phyloP scores from a whole-genome alignment of 2,329 filamentous ascomycete genomes.

The Sporothrix humicola region DNA sequence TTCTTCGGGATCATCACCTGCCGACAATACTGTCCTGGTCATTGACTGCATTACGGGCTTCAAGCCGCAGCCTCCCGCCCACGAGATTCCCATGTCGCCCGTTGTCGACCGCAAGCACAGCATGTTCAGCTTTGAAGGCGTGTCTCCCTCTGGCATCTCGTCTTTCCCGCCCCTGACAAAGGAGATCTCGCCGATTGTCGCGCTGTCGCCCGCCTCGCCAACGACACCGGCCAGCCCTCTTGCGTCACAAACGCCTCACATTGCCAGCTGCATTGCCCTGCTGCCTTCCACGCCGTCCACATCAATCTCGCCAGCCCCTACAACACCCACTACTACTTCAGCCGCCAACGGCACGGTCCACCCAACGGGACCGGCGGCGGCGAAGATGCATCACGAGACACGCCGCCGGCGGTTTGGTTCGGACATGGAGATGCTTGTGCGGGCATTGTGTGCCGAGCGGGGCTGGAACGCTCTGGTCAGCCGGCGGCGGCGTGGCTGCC shows the following conservation, averaged over 20 bases:
- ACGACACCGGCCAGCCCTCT: not conserved
- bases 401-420: constrained; percentile 64
- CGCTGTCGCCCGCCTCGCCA: constrained; percentile 22
- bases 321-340: not conserved
- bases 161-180: constrained; percentile 37
- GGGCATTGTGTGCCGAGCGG: constrained; percentile 74
- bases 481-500: constrained; percentile 68
- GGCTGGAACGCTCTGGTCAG: constrained; percentile 77
- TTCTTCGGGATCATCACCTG: not conserved
- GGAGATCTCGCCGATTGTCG: constrained; percentile 37
- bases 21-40: constrained; percentile 55
- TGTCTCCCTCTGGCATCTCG: constrained; percentile 19
- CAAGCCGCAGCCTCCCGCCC: constrained; percentile 49
- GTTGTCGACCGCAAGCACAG: constrained; percentile 47
- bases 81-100: constrained; percentile 58
- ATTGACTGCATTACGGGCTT: constrained; percentile 68
- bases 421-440: constrained; percentile 71
- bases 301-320: not conserved
- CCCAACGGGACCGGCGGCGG: constrained; percentile 40
- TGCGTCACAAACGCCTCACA: not conserved
- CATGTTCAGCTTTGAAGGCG: constrained; percentile 39
- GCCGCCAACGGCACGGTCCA: not conserved
- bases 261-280: constrained; percentile 9
- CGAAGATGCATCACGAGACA: constrained; percentile 63
- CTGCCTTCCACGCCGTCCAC: not conserved